phyloP scores from a whole-genome alignment of 2,329 filamentous ascomycete species.

The Xylariaceae sp. region DNA sequence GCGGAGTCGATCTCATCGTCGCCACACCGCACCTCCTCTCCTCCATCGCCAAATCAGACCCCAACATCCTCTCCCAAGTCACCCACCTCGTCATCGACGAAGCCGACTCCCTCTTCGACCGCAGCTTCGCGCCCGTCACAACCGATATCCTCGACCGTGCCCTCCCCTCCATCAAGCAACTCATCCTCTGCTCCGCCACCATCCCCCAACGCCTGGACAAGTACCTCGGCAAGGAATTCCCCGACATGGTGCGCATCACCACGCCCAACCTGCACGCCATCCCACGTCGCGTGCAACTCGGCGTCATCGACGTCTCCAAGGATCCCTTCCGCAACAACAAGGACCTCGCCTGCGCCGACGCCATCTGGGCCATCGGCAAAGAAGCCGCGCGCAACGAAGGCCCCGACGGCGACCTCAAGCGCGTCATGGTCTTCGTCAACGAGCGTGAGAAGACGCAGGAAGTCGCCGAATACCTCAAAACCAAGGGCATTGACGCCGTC shows the following conservation, averaged over 20 bases:
- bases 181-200: conserved; percentile 92
- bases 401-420: conserved; percentile 62
- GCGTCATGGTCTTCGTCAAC: conserved; percentile 93
- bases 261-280: conserved; percentile 96
- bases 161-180: conserved; percentile 73
- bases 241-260: conserved; percentile 76
- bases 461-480: conserved; percentile 69
- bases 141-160: conserved; percentile 76
- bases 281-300: conserved; percentile 86
- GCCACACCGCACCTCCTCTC: conserved; percentile 84
- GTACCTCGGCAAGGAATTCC: conserved; percentile 75
- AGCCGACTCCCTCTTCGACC: conserved; percentile 91
- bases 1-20: conserved; percentile 79
- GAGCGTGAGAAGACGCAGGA: conserved; percentile 84
- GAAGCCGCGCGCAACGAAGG: conserved; percentile 57
- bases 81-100: conserved; percentile 88
- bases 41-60: conserved; percentile 82
- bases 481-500: conserved; percentile 83
- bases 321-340: conserved; percentile 95
- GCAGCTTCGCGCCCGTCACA: conserved; percentile 82
- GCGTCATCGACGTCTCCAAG: conserved; percentile 84
- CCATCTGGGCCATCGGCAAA: conserved; percentile 88
- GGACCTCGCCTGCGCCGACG: conserved; percentile 86
- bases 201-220: conserved; percentile 87
- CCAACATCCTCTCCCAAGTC: conserved; percentile 88